Evolutionary conservation across 352 stramenopile genomes (phyloP).

Genomic region (Phytophthora podocarpi): DNA sequence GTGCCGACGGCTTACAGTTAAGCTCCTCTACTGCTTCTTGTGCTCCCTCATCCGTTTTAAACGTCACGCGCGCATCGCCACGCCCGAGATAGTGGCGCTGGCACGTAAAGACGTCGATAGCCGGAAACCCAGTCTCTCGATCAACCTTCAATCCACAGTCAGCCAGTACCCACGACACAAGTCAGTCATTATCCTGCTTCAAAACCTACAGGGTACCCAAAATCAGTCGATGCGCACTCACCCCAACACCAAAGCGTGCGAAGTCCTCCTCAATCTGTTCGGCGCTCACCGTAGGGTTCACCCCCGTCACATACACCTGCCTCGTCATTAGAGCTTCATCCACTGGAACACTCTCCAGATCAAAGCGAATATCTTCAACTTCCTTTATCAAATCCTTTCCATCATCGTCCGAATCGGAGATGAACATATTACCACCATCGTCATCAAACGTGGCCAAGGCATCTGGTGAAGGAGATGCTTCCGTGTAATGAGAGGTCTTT

Average conservation of each 20-base stretch:
- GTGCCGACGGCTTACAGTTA: conserved; percentile 38
- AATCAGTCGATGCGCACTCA: conserved; percentile 21
- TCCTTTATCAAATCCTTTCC: conserved; percentile 29
- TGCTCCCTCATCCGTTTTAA: conserved; percentile 43
- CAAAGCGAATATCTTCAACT: conserved; percentile 57
- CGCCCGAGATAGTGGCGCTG: conserved; percentile 54
- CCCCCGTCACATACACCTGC: conserved; percentile 62
- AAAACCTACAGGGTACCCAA: neutral
- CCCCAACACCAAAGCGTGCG: conserved; percentile 55
- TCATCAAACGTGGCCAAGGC: conserved; percentile 37
- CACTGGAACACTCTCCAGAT: conserved; percentile 46
- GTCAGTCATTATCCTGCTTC: conserved; percentile 13
- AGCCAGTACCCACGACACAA: neutral
- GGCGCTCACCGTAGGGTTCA: conserved; percentile 50
- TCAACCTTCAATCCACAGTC: conserved; percentile 40
- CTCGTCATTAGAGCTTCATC: conserved; percentile 44
- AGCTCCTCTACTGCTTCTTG: conserved; percentile 56
- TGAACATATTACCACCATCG: conserved; percentile 42
- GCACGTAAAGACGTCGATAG: conserved; percentile 59
- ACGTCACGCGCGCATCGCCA: conserved; percentile 59
- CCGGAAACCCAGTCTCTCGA: conserved; percentile 45
- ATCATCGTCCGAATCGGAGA: conserved; percentile 62
- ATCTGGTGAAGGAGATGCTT: conserved; percentile 13
- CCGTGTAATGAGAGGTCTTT: conserved; percentile 10
- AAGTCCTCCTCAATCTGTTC: conserved; percentile 62